Evolutionary conservation across 495 filamentous ascomycete genomes (phyloP).

Genomic region (Lasiosphaeris hirsuta): DNA sequence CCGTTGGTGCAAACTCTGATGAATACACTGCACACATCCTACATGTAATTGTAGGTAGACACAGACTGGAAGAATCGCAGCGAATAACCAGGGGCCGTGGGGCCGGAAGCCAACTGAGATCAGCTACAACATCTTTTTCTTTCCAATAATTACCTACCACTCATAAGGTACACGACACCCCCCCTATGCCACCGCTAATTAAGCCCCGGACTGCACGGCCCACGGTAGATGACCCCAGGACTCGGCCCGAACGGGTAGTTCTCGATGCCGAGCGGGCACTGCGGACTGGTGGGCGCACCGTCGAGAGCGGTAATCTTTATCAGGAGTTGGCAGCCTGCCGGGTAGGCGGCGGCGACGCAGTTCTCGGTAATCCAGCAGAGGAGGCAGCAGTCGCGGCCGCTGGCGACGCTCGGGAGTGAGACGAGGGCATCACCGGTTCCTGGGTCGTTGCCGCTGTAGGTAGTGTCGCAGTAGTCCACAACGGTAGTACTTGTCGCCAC

Average conservation of each 20-base stretch:
- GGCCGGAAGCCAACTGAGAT: too few species aligned
- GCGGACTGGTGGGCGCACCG: not conserved
- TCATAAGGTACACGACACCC: too few species aligned
- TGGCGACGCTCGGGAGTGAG: not conserved
- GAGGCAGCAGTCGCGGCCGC: not conserved
- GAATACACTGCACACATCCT: too few species aligned
- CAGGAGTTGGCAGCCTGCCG: not conserved
- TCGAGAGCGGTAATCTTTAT: not conserved
- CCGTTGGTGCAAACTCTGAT: conserved; percentile 38
- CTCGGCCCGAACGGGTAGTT: too few species aligned
- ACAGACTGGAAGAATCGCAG: too few species aligned
- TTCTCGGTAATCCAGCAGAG: not conserved
- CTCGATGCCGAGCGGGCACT: conserved; percentile 5
- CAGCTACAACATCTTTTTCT: too few species aligned
- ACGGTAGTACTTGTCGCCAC: not conserved
- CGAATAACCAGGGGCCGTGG: too few species aligned
- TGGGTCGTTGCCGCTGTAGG: not conserved
- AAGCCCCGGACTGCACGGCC: too few species aligned
- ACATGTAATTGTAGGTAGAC: too few species aligned
- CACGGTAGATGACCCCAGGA: too few species aligned
- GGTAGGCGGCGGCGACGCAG: conserved; percentile 1
- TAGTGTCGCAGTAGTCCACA: not conserved
- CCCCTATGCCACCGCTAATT: too few species aligned
- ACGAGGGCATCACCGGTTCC: not conserved
- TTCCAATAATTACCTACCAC: too few species aligned